Evolutionary conservation across 495 filamentous ascomycete species (phyloP).

Genomic region (Penicillium desertorum): DNA sequence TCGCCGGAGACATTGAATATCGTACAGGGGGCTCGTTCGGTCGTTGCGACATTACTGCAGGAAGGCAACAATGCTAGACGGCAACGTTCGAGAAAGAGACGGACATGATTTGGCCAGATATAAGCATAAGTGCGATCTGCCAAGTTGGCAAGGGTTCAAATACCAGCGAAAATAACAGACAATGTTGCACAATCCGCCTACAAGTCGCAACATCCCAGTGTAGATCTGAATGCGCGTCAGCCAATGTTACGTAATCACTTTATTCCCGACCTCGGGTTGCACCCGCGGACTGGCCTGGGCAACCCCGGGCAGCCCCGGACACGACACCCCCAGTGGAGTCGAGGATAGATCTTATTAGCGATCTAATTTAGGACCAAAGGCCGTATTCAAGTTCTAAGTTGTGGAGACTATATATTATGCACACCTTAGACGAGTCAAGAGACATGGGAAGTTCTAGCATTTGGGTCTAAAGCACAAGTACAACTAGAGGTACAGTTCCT

Average conservation of each 20-base stretch:
- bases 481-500: conserved; percentile 50
- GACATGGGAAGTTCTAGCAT: conserved; percentile 44
- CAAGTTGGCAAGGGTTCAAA: not conserved
- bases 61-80: conserved; percentile 22
- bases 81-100: conserved; percentile 26
- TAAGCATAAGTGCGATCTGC: conserved; percentile 24
- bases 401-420: not conserved
- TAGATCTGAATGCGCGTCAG: conserved; percentile 24
- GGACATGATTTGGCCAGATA: conserved; percentile 19
- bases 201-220: conserved; percentile 13
- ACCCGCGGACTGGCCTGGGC: not conserved
- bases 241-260: conserved; percentile 21
- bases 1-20: conserved; percentile 19
- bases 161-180: not conserved
- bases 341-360: not conserved
- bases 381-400: not conserved
- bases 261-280: too few relatives aligned
- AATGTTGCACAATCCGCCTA: conserved; percentile 11
- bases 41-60: conserved; percentile 30
- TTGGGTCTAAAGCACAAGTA: conserved; percentile 43
- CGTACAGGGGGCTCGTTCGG: conserved; percentile 19
- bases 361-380: not conserved
- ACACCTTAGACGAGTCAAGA: not conserved
- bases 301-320: not conserved
- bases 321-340: not conserved